Percentiles rank a stretch among this genome's conserved stretches.
phyloP scores from a whole-genome alignment of 495 filamentous ascomycete genomes.

The Trichoderma erinaceum region DNA sequence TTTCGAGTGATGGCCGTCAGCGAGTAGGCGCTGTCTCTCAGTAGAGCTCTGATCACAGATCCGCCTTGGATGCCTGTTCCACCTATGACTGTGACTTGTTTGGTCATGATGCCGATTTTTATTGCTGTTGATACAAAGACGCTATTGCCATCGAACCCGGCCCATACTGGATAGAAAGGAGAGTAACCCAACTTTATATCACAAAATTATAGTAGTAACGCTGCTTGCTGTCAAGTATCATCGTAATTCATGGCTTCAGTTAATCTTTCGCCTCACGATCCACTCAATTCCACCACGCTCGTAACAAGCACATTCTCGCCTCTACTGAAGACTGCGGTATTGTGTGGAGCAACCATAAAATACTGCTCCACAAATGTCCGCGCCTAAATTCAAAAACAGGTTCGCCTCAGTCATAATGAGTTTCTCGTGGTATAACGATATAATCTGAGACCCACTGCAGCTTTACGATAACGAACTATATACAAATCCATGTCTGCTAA shows the following conservation, averaged over 20 bases:
- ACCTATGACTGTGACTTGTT: constrained; percentile 53
- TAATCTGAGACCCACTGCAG: not conserved
- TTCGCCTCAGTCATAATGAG: not conserved
- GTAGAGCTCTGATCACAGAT: constrained; percentile 47
- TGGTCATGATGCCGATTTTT: constrained; percentile 5
- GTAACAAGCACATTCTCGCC: not conserved
- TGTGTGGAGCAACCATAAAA: not conserved
- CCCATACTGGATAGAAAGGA: not conserved
- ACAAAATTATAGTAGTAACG: not conserved
- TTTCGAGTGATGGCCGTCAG: constrained; percentile 56
- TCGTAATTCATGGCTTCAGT: not conserved
- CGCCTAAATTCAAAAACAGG: not conserved
- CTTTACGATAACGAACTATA: not conserved
- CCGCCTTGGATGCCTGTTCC: constrained; percentile 60
- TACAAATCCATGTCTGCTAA: not conserved
- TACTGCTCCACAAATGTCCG: not conserved
- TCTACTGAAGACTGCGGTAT: not conserved
- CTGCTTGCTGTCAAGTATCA: not conserved
- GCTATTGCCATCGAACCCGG: not conserved
- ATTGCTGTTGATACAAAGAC: not conserved
- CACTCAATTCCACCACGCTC: not conserved
- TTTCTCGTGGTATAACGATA: not conserved
- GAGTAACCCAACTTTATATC: not conserved
- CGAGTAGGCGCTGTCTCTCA: constrained; percentile 47
- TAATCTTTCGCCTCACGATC: not conserved